Evolutionary conservation across 192 early-diverging fungal species (phyloP).

Genomic region (Backusella westeae): DNA sequence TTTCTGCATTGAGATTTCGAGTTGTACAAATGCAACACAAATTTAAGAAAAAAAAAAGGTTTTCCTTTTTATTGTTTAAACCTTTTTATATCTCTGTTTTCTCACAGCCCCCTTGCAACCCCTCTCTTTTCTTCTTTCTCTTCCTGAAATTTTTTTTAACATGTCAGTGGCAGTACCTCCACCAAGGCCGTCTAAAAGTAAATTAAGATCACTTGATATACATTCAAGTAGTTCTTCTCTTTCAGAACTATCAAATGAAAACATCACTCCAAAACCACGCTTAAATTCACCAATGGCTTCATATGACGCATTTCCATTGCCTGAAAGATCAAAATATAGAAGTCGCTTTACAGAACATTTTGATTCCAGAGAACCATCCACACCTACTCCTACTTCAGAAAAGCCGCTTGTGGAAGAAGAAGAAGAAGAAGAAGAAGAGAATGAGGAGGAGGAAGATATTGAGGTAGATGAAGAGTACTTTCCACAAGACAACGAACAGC

Average conservation of each 20-base stretch:
- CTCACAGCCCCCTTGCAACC: background rate
- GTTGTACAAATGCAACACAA: background rate
- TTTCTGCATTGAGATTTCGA: background rate
- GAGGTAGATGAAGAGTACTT: background rate
- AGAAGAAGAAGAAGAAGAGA: background rate
- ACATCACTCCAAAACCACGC: background rate
- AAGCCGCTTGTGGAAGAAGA: background rate
- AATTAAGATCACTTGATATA: slow-evolving; percentile 2
- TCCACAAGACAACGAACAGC: background rate
- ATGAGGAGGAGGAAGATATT: background rate
- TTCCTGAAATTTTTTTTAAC: background rate
- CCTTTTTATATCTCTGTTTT: background rate
- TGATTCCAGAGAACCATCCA: background rate
- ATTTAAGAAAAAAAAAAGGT: background rate
- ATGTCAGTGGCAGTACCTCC: background rate
- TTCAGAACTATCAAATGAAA: background rate
- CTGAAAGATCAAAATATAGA: background rate
- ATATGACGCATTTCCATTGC: background rate
- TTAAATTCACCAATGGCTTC: background rate
- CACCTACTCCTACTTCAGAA: background rate
- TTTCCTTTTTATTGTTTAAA: background rate
- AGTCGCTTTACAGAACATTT: slow-evolving; percentile 10
- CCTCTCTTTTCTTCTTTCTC: background rate
- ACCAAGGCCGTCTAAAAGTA: slow-evolving; percentile 14
- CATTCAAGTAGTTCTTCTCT: background rate